Base-by-base conservation (phyloP, 73 alveolate species). In the Paraurostyla sp. region DNA sequence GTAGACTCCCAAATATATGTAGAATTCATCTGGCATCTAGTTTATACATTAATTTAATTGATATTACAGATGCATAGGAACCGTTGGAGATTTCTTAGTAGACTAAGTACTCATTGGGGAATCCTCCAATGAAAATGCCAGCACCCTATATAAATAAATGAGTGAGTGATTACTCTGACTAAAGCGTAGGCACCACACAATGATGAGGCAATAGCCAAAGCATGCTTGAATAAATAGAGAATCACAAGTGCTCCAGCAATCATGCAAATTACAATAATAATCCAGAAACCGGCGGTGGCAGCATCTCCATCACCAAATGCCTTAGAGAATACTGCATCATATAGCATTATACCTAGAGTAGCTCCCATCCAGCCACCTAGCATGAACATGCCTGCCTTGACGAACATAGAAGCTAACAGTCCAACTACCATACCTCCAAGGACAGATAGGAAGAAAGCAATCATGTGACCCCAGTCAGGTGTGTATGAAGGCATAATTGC, bases 301-400 rank as follows among this genome's bases (percentile, higher is more conserved):
- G 15, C 25, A 1, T 35, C 35, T 13, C 82, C 82, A 65, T 16
- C 69, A 15, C 22, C 50, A 13, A 73, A 1, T 0, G 46, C 3
- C 71, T 43, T 16, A 4, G 86, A 43, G 71, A 73, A 48, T 29
- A 73, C 59, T 3, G 71, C 23, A 29, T 73, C 27, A 35, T 73
- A 73, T 2, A 73, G 38, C 86, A 73, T 73, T 38, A 45, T 23
- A 6, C 86, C 86, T 22, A 56, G 20, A 45, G 71, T 45, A 25
- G 62, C 69, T 13, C 86, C 86, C 4, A 73, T 3, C 86, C 86
- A 73, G 7, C 71, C 86, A 16, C 86, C 86, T 1, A 73, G 29
- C 0, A 40, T 43, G 71, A 46, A 40, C 4, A 49, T 29, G 11
- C 86, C 86, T 1, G 46, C n/a, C 35, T 73, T 73, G 0, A 25